Conservation (phyloP, 805 yeast species). For the Teunomyces kruisii region DNA sequence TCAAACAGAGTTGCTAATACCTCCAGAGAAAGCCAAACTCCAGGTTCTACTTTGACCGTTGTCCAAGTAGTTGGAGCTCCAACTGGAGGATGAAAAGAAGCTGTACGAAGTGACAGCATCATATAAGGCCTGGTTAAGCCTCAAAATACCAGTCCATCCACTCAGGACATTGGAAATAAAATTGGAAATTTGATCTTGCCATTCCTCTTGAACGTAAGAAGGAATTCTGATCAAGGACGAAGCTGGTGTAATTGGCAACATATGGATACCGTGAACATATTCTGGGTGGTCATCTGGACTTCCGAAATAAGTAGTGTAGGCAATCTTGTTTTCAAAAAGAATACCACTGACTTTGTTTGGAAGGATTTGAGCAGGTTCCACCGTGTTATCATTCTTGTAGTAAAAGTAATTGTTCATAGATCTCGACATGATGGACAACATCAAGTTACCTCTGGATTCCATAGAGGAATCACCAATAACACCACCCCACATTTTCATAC, state of each 20-base stretch:
- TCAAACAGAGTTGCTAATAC: constrained; percentile 28
- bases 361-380: constrained; percentile 14
- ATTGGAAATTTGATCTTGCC: constrained; percentile 19
- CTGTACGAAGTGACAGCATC: constrained; percentile 43
- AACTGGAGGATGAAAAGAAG: constrained; percentile 37
- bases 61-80: constrained; percentile 45
- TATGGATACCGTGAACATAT: constrained; percentile 26
- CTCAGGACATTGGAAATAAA: constrained; percentile 45
- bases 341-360: constrained; percentile 24
- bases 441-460: constrained; percentile 26
- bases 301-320: constrained; percentile 24
- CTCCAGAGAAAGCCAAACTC: constrained; percentile 61
- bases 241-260: constrained; percentile 27
- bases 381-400: constrained; percentile 17
- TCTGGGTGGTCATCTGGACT: constrained; percentile 15
- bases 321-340: constrained; percentile 23
- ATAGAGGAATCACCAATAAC: constrained; percentile 20
- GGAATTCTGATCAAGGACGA: constrained; percentile 19
- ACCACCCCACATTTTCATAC: constrained; percentile 26
- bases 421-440: constrained; percentile 20
- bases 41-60: constrained; percentile 65
- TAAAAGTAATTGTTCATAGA: constrained; percentile 21
- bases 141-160: constrained; percentile 64
- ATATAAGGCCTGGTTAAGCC: constrained; percentile 44
- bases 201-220: constrained; percentile 21